Evolutionary conservation across 108 stramenopile genomes (phyloP).

Genomic region (Licmophora abbreviata): DNA sequence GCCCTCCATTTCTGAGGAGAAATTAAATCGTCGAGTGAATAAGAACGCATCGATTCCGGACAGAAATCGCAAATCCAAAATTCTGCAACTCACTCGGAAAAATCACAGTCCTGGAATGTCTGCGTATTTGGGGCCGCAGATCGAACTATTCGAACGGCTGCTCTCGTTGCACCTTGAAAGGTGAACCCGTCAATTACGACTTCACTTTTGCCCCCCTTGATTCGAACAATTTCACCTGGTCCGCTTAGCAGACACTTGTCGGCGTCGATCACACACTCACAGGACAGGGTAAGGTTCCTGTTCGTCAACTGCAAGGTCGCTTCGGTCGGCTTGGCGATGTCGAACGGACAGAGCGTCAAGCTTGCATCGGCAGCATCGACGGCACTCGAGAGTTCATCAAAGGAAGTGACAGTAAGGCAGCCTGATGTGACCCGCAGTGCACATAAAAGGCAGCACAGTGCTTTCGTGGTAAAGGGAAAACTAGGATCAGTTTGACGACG

Average conservation of each 20-base stretch:
- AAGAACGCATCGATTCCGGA: too few species aligned
- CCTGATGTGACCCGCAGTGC: too few species aligned
- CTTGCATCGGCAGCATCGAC: neutral
- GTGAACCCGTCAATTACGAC: conserved; percentile 2
- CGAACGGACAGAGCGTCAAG: neutral
- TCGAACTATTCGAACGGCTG: neutral
- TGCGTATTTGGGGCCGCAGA: neutral
- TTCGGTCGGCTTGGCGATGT: neutral
- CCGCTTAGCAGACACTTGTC: neutral
- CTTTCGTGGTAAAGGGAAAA: too few species aligned
- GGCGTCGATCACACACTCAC: neutral
- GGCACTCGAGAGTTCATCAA: neutral
- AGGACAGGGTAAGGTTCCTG: neutral
- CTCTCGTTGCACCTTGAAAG: neutral
- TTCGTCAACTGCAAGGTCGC: neutral
- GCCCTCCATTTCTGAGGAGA: too few species aligned
- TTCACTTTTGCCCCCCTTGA: neutral
- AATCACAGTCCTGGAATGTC: neutral
- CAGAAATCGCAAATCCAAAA: too few species aligned
- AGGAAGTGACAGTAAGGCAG: neutral
- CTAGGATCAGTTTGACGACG: too few species aligned
- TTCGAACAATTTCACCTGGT: neutral
- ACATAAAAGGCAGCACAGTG: too few species aligned
- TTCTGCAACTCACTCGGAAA: neutral
- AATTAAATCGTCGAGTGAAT: too few species aligned